Base-by-base conservation (phyloP, 805 yeast species). In the Suhomyces sp. region DNA sequence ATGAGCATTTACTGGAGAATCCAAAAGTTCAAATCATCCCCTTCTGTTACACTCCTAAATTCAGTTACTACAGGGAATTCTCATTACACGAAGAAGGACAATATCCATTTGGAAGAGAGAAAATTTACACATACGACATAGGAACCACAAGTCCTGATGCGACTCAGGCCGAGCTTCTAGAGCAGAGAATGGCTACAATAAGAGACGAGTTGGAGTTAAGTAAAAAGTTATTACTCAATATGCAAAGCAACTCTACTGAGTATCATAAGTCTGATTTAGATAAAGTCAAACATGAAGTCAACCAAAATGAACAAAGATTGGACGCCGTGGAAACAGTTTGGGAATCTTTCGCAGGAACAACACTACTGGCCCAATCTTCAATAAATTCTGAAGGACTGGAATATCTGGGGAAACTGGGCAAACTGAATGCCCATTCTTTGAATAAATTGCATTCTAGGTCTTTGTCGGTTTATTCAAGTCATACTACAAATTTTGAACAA, bases 41-140 rank as follows among this genome's bases (percentile, higher is more conserved):
- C 0, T 65, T 77, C 24, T 54, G 70, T 35, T 64, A 46, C 31
- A 68, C 83, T 5, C 87, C 87, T 1, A 61, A 77, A 45, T 74
- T 81, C 39, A 73, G 79, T 6, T 81, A 79, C 47, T 72, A 79
- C 39, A 58, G 85, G 41, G 81, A 81, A 59, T 48, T 71, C 54
- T 48, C 61, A 3, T 44, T 72, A 44, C 62, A 68, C 5, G 57
- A 64, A 10, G 64, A 65, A 6, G 72, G 78, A 2, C 52, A 49
- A 6, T 77, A 53, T 50, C 84, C 85, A 11, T 82, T 81, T 61
- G 85, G 83, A 5, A 63, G 65, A 20, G 83, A 76, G 44, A 50
- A 65, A 0, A 76, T 83, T 5, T 95, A 88, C 51, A 63, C 71
- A 11, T 88, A 95, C 57, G 52, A 69, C n/a, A 62, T 79, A 39